Base-by-base conservation (phyloP, 306 rosid species). In the Cajanus cajan region DNA sequence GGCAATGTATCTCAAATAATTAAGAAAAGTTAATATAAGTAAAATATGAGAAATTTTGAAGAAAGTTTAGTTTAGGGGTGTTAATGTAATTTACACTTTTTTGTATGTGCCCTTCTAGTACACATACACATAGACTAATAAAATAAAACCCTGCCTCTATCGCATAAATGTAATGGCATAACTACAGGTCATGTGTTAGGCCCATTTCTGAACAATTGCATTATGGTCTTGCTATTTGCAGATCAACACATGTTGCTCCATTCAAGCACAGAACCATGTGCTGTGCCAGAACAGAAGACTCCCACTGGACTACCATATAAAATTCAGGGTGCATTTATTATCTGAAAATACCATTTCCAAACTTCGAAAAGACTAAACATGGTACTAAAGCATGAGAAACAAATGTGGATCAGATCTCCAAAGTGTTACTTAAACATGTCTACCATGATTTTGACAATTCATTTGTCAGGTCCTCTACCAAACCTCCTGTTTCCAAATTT, bases 181-280 rank as follows among this genome's bases (percentile, higher is more conserved):
- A 52, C 18, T 51, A 71, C 21, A 48, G 31, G 76, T 33, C 45
- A 18, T 11, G 76, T 51, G 48, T 34, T 51, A 48, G 75, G 39
- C n/a, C 40, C 75, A 70, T 70, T 71, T 31, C 62, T 45, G 58
- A 28, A 71, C n/a, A 4, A 34, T 33, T 36, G 43, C 77, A 72
- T 72, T 7, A 34, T 47, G 50, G 48, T 73, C 4, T 7, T 73
- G n/a, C 51, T 55, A 21, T 37, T 19, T 36, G 50, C 67, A 54
- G 34, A 71, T 71, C 48, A 52, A 51, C 63, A 33, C 21, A 33
- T 0, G 64, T 50, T 50, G 21, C 33, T 33, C 33, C 21, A n/a
- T 48, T 47, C 9, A 44, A 45, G 44, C 74, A 25, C 15, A 28
- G 25, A 69, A 28, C 59, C 59, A 69, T 69, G 74, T 69, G 59